Evolutionary conservation across 352 stramenopile genomes (phyloP), one percentile per base, ranked within the genome.

Genomic region (Phytophthora foliorum): DNA sequence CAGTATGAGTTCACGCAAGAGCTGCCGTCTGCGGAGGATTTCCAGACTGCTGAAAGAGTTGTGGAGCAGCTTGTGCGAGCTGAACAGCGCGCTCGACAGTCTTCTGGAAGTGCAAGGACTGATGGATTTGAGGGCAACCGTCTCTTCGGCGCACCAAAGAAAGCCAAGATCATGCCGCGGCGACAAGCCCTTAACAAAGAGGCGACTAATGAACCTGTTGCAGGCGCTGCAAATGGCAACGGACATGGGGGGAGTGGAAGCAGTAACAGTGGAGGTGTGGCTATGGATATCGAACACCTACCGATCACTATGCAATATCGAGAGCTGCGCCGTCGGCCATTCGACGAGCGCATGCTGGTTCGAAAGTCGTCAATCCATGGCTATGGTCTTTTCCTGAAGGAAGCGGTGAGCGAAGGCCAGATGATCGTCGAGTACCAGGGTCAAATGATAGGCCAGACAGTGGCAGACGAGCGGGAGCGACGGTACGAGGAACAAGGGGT

Each of bases 391-490:
- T 99, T 99, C 78, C 84, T 95, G 17, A 97, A 98, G 45, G 82
- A 96, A 58, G 84, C 90, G 32, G 81, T 98, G 39, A 81, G 74
- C 2, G 94, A 98, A 61, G 88, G 96, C 19, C 92, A 98, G 58
- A 98, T 99, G 90, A 98, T 99, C 45, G 92, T 99, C 38, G 97
- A 99, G 81, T 99, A 99, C 65, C 89, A 98, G 63, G 97, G 97
- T 6, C 90, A 99, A 74, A 89, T 96, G 69, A 92, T 99, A 70
- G 73, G 81, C n/a, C 88, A 97, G 63, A 52, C 74, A 14, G 90
- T 99, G 24, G 95, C 96, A 0, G 96, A 99, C 61, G 94, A 94
- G 51, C 89, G 96, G 14, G 97, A 99, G 68, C 86, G 92, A 42
- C 79, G 93, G 57, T 99, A 99, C 64, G 95, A 99, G 66, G 90